phyloP scores from a whole-genome alignment of 257 asterid genomes.

The Leonotis leonurus region DNA sequence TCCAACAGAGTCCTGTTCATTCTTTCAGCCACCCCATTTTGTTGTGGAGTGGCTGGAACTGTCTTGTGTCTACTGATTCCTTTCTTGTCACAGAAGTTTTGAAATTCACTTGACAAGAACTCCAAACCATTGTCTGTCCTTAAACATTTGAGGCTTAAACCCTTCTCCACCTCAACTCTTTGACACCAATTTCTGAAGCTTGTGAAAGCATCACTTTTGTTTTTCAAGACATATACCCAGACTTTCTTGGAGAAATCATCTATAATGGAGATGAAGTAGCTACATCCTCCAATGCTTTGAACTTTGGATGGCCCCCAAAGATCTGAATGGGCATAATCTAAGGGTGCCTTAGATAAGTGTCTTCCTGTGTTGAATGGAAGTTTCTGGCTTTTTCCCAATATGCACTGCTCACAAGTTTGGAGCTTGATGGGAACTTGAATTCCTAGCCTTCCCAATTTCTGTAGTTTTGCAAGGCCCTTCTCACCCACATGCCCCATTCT shows the following conservation, averaged over 20 bases:
- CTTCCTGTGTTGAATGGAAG: fast-evolving
- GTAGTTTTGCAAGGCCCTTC: fast-evolving
- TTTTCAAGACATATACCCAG: background rate
- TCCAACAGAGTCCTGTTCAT: background rate
- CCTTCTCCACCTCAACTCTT: no score
- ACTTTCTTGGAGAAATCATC: background rate
- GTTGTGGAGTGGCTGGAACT: background rate
- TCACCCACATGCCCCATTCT: no score
- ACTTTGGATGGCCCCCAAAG: background rate
- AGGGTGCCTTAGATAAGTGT: no score
- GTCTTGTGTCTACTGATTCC: background rate
- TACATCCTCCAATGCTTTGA: background rate
- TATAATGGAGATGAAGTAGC: background rate
- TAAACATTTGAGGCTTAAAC: no score
- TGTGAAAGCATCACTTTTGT: background rate
- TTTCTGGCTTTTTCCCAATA: no score
- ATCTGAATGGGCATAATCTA: background rate
- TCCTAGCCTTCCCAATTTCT: no score
- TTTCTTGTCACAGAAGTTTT: background rate
- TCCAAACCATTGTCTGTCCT: no score
- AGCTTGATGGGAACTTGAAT: no score
- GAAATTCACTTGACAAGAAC: background rate
- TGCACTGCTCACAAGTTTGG: no score
- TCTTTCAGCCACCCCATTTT: background rate
- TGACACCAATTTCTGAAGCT: no score